Percentiles rank a stretch among this genome's conserved stretches.
phyloP scores from a whole-genome alignment of 164 flowering plant species.

The Macadamia integrifolia region DNA sequence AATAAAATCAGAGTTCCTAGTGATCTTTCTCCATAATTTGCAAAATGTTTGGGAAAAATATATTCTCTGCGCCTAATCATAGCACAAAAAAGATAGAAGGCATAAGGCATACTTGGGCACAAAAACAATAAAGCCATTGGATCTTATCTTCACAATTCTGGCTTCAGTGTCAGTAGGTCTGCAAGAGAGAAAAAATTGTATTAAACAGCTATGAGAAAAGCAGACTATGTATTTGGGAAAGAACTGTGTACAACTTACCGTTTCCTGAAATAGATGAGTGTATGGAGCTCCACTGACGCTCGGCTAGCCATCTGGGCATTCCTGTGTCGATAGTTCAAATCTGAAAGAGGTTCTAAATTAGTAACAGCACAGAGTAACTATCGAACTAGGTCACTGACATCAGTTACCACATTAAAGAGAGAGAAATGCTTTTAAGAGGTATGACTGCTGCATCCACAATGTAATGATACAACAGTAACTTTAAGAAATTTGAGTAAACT shows the following conservation, averaged over 20 bases:
- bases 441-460: too few relatives aligned
- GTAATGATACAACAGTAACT: too few relatives aligned
- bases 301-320: conserved; percentile 99
- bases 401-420: too few relatives aligned
- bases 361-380: not conserved
- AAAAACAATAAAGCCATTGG: conserved; percentile 95
- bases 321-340: conserved; percentile 92
- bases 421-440: too few relatives aligned
- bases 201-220: conserved; percentile 5
- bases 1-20: not conserved
- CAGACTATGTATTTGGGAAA: not conserved
- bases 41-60: too few relatives aligned
- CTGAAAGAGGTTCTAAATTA: conserved; percentile 30
- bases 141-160: conserved; percentile 87
- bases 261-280: conserved; percentile 80
- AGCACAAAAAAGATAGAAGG: not conserved
- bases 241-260: conserved; percentile 33
- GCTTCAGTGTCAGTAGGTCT: conserved; percentile 95
- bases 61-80: not conserved
- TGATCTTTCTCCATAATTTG: too few relatives aligned
- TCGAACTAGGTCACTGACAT: not conserved
- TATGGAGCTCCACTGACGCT: conserved; percentile 95
- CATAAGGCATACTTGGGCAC: conserved; percentile 84
- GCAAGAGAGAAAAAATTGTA: conserved; percentile 17
- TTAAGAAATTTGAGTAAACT: too few relatives aligned